These are phyloP conservation scores for Zygoascus bituminiphila DNA, from an alignment of 805 yeast species.

Conservation along the genomic window DNA sequence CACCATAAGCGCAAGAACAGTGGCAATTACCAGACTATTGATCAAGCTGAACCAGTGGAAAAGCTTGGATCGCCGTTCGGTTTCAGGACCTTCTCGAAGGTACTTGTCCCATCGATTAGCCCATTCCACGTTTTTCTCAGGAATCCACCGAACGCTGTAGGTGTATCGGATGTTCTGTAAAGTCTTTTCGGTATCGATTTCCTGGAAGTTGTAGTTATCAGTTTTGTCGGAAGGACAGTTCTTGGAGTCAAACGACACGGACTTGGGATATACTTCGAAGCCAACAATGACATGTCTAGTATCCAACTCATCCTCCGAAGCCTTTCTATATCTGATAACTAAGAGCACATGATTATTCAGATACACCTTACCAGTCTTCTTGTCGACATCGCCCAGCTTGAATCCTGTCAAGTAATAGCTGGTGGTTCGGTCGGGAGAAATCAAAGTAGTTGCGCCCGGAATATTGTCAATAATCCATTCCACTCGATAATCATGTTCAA, in stretches of 20 bases:
- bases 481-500: slow-evolving; percentile 62
- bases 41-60: slow-evolving; percentile 75
- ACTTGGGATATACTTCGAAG: slow-evolving; percentile 81
- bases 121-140: slow-evolving; percentile 59
- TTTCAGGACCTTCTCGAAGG: slow-evolving; percentile 35
- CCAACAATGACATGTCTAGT: slow-evolving; percentile 54
- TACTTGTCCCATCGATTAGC: slow-evolving; percentile 67
- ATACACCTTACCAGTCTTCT: slow-evolving; percentile 44
- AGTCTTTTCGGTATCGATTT: slow-evolving; percentile 31
- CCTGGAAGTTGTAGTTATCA: slow-evolving; percentile 48
- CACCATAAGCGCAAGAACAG: slow-evolving; percentile 54
- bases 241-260: slow-evolving; percentile 46
- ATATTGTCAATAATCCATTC: slow-evolving; percentile 80
- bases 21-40: slow-evolving; percentile 59
- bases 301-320: slow-evolving; percentile 23
- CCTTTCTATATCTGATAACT: slow-evolving; percentile 62
- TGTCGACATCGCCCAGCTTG: slow-evolving; percentile 64
- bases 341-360: slow-evolving; percentile 75
- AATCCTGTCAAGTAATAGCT: slow-evolving; percentile 82
- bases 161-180: slow-evolving; percentile 49
- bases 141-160: slow-evolving; percentile 83
- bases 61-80: slow-evolving; percentile 25
- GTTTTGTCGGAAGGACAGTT: slow-evolving; percentile 65
- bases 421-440: slow-evolving; percentile 46
- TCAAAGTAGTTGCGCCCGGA: slow-evolving; percentile 83